Evolutionary conservation across 192 early-diverging fungal genomes (phyloP), one percentile per base, ranked within the genome.

Genomic region (Linnemannia exigua): DNA sequence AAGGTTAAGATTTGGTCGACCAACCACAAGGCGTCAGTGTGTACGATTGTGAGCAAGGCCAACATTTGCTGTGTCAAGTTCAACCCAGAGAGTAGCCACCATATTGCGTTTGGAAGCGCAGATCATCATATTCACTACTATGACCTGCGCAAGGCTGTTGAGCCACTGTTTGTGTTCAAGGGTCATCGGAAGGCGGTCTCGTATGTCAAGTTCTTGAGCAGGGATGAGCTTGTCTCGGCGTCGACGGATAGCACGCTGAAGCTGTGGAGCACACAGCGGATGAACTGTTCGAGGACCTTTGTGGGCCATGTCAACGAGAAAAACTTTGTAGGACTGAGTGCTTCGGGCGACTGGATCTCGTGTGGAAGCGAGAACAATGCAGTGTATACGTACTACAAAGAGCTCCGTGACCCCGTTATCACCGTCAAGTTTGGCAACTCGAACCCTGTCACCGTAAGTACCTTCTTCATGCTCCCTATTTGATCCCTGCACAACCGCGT

Each of bases 51-150:
- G 77, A 92, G 93, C 87, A 93, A 94, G 67, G 96, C 96, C 33
- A 98, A 97, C 87, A 93, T 98, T 22, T 98, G 97, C 88, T 97
- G 96, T 67, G 98, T 97, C 54, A 95, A 96, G 72, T 99, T 97
- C 89, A 96, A 96, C 71, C 98, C 97, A 14, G 79, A 89, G 46
- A 90, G 89, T 41, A 91, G 89, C 69, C 89, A 97, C 76, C 90
- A 96, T 31, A 74, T 98, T 38, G 95, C 94, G 6, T 95, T 98
- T 91, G 98, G 97, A 47, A 96, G 96, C 50, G 97, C 97, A 67
- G 97, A 98, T 83, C 96, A 98, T 87, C 93, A 96, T 82, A 92
- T 98, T 61, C 96, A 97, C 87, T 97, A 96, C 88, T 98, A 97
- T 81, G 98, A 99, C 84, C 69, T 97, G 17, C 92, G 98, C 67